Conservation (phyloP, 176 grass and related monocot species). For the Melocanna baccifera region DNA sequence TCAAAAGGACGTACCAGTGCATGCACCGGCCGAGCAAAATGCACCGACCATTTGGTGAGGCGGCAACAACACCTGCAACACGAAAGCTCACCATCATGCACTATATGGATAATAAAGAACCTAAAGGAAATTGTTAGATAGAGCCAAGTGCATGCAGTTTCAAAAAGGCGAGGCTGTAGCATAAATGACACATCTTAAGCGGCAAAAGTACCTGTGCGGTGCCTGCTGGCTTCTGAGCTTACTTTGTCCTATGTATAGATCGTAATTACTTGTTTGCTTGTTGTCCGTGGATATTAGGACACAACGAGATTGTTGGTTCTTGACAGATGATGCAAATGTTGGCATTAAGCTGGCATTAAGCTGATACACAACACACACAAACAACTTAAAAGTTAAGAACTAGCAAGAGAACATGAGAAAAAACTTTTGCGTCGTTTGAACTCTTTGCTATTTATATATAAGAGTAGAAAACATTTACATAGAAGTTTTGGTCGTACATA, state of each 20-base stretch:
- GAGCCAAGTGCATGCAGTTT: not conserved
- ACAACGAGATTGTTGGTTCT: not conserved
- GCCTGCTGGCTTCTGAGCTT: not conserved
- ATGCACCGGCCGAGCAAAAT: conserved; percentile 4
- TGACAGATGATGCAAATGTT: not conserved
- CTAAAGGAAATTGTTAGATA: not conserved
- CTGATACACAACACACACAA: too few relatives aligned
- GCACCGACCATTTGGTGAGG: conserved; percentile 28
- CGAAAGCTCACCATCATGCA: not conserved
- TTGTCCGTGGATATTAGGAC: not conserved
- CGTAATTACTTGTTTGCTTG: not conserved
- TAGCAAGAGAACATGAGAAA: too few relatives aligned
- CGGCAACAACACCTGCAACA: not conserved
- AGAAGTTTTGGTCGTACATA: too few relatives aligned
- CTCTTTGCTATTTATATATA: too few relatives aligned
- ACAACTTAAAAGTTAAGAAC: too few relatives aligned
- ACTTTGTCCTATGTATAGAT: not conserved
- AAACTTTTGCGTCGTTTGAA: too few relatives aligned
- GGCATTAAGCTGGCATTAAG: too few relatives aligned
- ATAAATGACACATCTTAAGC: not conserved
- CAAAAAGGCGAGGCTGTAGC: not conserved
- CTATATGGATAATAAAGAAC: not conserved
- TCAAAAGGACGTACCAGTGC: not conserved
- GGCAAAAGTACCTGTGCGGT: not conserved
- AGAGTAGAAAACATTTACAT: too few relatives aligned